These are phyloP conservation scores for Rhodotorula sp. DNA, from an alignment of 1,284 basidiomycete species.

Conservation along the genomic window DNA sequence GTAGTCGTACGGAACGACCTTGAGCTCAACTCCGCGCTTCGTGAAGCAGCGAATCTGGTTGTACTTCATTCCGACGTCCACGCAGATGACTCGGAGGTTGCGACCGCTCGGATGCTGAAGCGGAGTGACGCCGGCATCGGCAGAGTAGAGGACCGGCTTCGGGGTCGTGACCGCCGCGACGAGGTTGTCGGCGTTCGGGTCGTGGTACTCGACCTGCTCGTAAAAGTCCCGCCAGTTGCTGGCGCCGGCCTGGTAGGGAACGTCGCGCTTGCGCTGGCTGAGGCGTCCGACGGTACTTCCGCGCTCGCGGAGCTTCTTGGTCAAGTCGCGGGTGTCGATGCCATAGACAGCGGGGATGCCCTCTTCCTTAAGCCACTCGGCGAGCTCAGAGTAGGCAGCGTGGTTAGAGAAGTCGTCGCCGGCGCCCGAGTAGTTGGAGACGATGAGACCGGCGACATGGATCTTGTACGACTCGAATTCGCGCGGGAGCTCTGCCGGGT, in stretches of 20 bases:
- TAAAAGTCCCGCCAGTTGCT: slow-evolving; percentile 75
- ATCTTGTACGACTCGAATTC: slow-evolving; percentile 94
- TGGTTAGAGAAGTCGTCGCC: slow-evolving; percentile 94
- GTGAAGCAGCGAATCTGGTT: slow-evolving; percentile 98
- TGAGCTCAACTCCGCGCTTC: slow-evolving; percentile 87
- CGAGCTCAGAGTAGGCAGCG: slow-evolving; percentile 83
- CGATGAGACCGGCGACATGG: slow-evolving; percentile 85
- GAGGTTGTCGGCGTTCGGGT: slow-evolving; percentile 87
- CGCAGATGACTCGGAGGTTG: slow-evolving; percentile 76
- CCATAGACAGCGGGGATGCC: slow-evolving; percentile 93
- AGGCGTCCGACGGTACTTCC: slow-evolving; percentile 87
- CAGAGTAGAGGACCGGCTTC: slow-evolving; percentile 68
- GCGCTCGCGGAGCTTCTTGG: slow-evolving; percentile 92
- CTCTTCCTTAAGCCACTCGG: slow-evolving; percentile 92
- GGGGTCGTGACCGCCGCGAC: slow-evolving; percentile 82
- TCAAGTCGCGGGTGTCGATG: slow-evolving; percentile 93
- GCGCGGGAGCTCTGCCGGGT: slow-evolving; percentile 60
- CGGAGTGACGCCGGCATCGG: slow-evolving; percentile 55
- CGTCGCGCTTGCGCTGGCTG: slow-evolving; percentile 54
- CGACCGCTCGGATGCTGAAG: slow-evolving; percentile 76
- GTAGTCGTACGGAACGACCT: slow-evolving; percentile 97
- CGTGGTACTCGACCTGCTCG: slow-evolving; percentile 74
- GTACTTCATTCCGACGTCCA: slow-evolving; percentile 99
- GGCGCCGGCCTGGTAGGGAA: slow-evolving; percentile 47
- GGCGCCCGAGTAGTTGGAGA: slow-evolving; percentile 72